These are phyloP conservation scores for Quercus phellos DNA, from an alignment of 331 rosid species.

Conservation along the genomic window DNA sequence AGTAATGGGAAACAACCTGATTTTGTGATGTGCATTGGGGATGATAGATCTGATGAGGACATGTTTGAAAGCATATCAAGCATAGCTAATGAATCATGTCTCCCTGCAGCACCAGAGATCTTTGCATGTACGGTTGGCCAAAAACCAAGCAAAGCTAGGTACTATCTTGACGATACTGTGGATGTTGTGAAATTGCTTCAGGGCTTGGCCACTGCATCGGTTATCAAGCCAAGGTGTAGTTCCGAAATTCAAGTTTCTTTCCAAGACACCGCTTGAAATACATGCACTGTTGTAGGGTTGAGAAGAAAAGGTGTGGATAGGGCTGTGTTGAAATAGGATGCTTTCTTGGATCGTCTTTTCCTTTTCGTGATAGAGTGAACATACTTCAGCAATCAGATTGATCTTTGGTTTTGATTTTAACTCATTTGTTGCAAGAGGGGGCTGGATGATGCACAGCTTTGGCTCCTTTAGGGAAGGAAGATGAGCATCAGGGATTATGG, in stretches of 20 bases:
- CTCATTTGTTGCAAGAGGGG: conserved; percentile 19
- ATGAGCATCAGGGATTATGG: conserved; percentile 2
- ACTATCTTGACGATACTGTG: conserved; percentile 60
- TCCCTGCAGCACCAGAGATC: conserved; percentile 45
- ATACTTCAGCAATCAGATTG: neutral
- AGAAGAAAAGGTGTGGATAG: conserved; percentile 1
- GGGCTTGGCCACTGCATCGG: conserved; percentile 42
- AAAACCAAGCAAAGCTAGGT: conserved; percentile 90
- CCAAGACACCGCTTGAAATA: conserved; percentile 30
- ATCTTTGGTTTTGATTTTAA: conserved; percentile 22
- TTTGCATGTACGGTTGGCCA: conserved; percentile 88
- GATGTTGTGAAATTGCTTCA: conserved; percentile 59
- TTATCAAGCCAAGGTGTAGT: conserved; percentile 19
- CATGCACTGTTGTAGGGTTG: conserved; percentile 10
- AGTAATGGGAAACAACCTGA: conserved; percentile 42
- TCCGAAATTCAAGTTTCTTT: conserved; percentile 28
- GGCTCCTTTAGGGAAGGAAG: neutral
- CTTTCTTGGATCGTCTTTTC: neutral
- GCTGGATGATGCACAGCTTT: conserved; percentile 10
- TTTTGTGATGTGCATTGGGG: conserved; percentile 81
- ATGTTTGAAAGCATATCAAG: conserved; percentile 75
- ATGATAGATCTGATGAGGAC: conserved; percentile 85
- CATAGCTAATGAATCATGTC: conserved; percentile 25
- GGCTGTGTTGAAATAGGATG: neutral
- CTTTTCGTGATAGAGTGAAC: neutral